phyloP scores from a whole-genome alignment of 257 asterid genomes.

The Plantago ovata region DNA sequence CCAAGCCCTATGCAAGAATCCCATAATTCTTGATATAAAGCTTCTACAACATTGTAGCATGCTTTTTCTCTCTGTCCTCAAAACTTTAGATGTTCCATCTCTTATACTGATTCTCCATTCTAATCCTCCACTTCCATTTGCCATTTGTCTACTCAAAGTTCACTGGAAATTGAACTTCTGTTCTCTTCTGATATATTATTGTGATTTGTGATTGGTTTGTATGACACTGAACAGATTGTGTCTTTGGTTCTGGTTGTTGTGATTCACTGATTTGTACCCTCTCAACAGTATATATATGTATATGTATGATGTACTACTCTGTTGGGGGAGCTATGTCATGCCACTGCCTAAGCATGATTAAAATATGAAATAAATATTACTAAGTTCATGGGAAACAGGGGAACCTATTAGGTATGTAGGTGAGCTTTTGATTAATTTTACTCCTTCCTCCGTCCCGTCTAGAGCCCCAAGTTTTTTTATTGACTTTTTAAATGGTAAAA shows the following conservation, averaged over 20 bases:
- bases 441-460: too few species aligned
- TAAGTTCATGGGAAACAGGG: too few species aligned
- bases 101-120: slow-evolving; percentile 66
- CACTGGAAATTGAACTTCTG: too few species aligned
- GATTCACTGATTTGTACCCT: slow-evolving; percentile 25
- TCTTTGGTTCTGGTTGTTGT: slow-evolving; percentile 22
- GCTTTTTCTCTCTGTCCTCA: slow-evolving; percentile 29
- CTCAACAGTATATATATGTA: slow-evolving; percentile 25
- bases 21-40: slow-evolving; percentile 21
- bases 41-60: slow-evolving; percentile 23
- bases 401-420: too few species aligned
- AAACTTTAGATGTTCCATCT: slow-evolving; percentile 38
- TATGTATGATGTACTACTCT: too few species aligned
- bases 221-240: slow-evolving; percentile 14
- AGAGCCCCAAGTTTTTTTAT: too few species aligned
- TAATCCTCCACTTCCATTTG: slow-evolving; percentile 34
- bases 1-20: slow-evolving; percentile 62
- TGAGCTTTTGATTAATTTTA: too few species aligned
- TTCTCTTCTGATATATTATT: not conserved
- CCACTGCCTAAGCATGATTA: slow-evolving; percentile 16
- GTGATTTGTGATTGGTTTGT: slow-evolving; percentile 7
- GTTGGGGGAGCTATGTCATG: slow-evolving; percentile 16
- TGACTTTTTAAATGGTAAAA: too few species aligned
- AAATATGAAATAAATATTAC: not conserved
- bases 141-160: slow-evolving; percentile 23